A percentile compares a stretch with the other conserved stretches of the same genome.
Evolutionary conservation across 2,329 filamentous ascomycete genomes (phyloP).

Genomic region (Aspergillus texensis): DNA sequence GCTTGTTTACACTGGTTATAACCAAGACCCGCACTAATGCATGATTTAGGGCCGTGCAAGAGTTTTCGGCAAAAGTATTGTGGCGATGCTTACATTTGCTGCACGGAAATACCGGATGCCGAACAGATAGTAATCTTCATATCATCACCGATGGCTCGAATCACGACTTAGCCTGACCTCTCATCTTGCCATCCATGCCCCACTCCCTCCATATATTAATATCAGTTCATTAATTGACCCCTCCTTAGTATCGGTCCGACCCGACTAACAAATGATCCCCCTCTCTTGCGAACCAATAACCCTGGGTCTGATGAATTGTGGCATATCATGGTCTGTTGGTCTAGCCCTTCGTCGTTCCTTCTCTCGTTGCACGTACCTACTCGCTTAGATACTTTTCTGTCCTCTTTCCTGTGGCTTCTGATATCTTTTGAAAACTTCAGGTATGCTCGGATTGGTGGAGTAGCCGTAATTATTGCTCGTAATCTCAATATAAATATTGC

Average conservation of each 20-base stretch:
- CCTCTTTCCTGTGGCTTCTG: background rate
- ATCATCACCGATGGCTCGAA: background rate
- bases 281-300: background rate
- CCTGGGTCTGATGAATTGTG: background rate
- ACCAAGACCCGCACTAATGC: background rate
- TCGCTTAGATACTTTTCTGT: background rate
- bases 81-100: background rate
- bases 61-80: background rate
- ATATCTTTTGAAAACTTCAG: background rate
- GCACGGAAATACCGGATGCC: background rate
- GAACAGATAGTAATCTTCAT: background rate
- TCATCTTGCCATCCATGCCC: background rate
- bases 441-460: background rate
- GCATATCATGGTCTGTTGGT: background rate
- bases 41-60: background rate
- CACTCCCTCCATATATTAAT: background rate
- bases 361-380: background rate
- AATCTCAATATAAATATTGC: too few relatives aligned
- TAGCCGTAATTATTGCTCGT: too few relatives aligned
- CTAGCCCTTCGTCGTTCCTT: background rate
- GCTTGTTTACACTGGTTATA: background rate
- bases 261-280: background rate
- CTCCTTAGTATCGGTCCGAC: background rate
- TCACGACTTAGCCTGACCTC: background rate
- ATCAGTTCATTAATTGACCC: background rate